Evolutionary conservation across 2,329 filamentous ascomycete species (phyloP).

Genomic region (Huntiella omanensis): DNA sequence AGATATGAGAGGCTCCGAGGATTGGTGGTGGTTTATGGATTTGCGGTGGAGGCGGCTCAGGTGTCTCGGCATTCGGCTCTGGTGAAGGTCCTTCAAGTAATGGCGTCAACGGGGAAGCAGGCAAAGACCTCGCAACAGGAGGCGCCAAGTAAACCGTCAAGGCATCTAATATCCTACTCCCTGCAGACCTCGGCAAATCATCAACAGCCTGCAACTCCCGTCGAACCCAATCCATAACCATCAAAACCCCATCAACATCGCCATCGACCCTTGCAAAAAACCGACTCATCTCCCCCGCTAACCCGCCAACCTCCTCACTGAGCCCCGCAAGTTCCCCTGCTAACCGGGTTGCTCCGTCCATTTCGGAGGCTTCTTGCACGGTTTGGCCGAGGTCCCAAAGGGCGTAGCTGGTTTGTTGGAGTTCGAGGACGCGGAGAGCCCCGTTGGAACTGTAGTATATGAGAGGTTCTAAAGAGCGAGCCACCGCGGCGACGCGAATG

Average conservation of each 20-base stretch:
- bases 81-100: too few relatives aligned
- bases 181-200: slow-evolving; percentile 32
- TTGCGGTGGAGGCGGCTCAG: not conserved
- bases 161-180: slow-evolving; percentile 63
- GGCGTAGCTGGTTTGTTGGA: slow-evolving; percentile 80
- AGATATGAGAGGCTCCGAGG: slow-evolving; percentile 34
- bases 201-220: slow-evolving; percentile 55
- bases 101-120: not conserved
- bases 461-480: slow-evolving; percentile 79
- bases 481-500: slow-evolving; percentile 75
- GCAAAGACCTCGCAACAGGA: too few relatives aligned
- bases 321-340: slow-evolving; percentile 70
- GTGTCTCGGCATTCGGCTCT: not conserved
- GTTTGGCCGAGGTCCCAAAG: slow-evolving; percentile 92
- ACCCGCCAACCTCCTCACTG: slow-evolving; percentile 65
- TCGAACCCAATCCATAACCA: slow-evolving; percentile 92
- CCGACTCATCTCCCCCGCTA: slow-evolving; percentile 70
- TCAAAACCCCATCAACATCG: slow-evolving; percentile 77
- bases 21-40: too few relatives aligned
- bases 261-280: slow-evolving; percentile 91
- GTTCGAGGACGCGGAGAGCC: slow-evolving; percentile 63
- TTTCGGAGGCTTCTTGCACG: slow-evolving; percentile 60
- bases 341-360: slow-evolving; percentile 76
- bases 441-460: slow-evolving; percentile 91
- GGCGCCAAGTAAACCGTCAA: slow-evolving; percentile 20